Percentiles rank a stretch among this genome's conserved stretches.
Evolutionary conservation across 2,329 filamentous ascomycete species (phyloP).

Genomic region (Xylariales sp.): DNA sequence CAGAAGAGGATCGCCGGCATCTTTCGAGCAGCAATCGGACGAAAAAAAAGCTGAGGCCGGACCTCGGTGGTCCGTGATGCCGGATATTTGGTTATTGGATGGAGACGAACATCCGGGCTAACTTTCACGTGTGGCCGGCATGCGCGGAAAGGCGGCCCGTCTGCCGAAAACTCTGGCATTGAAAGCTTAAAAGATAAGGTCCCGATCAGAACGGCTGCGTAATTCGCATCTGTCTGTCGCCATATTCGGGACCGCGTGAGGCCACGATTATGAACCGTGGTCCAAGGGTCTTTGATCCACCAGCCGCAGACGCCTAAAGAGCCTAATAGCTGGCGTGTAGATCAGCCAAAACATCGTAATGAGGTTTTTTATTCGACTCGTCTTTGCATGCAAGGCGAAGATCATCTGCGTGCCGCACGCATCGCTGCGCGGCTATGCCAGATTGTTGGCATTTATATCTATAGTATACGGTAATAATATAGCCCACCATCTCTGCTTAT

Average conservation of each 20-base stretch:
- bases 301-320: conserved; percentile 28
- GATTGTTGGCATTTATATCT: conserved; percentile 24
- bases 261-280: conserved; percentile 6
- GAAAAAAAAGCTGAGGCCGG: conserved; percentile 26
- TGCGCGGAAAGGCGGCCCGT: conserved; percentile 34
- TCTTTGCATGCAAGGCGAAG: conserved; percentile 33
- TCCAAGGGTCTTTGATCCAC: conserved; percentile 24
- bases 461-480: conserved; percentile 23
- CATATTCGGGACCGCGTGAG: conserved; percentile 15
- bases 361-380: conserved; percentile 21
- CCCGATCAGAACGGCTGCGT: conserved; percentile 20
- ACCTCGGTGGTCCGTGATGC: conserved; percentile 38
- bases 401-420: conserved; percentile 36
- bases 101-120: conserved; percentile 27
- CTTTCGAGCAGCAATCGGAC: conserved; percentile 23
- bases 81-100: conserved; percentile 32
- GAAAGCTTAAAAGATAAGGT: conserved; percentile 30
- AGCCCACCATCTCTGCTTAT: conserved; percentile 22
- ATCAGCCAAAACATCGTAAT: conserved; percentile 38
- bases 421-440: conserved; percentile 34
- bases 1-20: conserved; percentile 19
- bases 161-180: conserved; percentile 22
- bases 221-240: conserved; percentile 29
- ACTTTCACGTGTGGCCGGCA: conserved; percentile 22
- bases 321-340: conserved; percentile 35